Evolutionary conservation across 1,284 basidiomycete species (phyloP), one percentile per base, ranked within the genome.

Genomic region (Malassezia globosa): DNA sequence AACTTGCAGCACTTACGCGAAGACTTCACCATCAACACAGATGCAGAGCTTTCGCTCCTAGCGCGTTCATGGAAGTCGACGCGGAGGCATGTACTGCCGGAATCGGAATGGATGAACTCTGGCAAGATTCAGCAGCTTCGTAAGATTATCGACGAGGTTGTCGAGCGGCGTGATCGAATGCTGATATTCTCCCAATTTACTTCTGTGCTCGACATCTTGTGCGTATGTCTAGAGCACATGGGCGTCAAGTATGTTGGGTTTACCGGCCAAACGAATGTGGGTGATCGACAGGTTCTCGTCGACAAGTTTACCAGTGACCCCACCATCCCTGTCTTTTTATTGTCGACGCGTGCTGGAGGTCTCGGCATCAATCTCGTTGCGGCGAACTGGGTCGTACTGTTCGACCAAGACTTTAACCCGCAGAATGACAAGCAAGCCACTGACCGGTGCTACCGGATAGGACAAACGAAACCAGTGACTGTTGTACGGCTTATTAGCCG

Each of bases 401-500:
- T 92, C 70, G 94, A 99, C 71, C 90, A 95, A 72, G 94, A 97
- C 72, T 66, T 64, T 35, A 63, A 61, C 26, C 74, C 78, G 25
- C 78, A 79, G 63, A 79, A 79, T 59, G 92, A 96, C 75, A 81
- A 84, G 55, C 92, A 97, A 75, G 94, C 94, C 0, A 88, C 92
- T 48, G 94, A 99, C 72, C 82, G 94, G 29, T 89, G 89, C 23
- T 97, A 96, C 72, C 84, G 94, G n/a, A 95, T 99, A 60, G 92
- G 88, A 14, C 89, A 94, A 72, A 87, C 84, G 66, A 80, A 82
- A 44, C 82, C 89, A 48, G 88, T 94, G 4, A 77, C 79, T 0
- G 87, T 97, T 4, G 81, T 95, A 67, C 94, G 90, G 70, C 77
- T 97, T n/a, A 86, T 96, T 61, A 84, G 86, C 1, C 82, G 81